Evolutionary conservation across 768 basidiomycete species (phyloP).

Genomic region (Tylopilus balloui): DNA sequence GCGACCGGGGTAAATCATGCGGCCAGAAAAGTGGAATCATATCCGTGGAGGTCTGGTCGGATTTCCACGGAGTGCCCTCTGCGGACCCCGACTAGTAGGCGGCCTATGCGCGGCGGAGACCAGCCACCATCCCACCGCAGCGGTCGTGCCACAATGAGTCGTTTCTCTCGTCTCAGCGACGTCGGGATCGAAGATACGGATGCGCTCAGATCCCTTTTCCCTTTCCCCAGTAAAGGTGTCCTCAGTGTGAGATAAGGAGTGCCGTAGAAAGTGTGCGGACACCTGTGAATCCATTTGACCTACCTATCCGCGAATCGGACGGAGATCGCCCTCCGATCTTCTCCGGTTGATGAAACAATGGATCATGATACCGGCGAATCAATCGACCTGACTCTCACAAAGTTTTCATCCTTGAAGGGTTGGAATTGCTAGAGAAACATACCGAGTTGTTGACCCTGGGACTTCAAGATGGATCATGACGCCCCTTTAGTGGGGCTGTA

Average conservation of each 20-base stretch:
- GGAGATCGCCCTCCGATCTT: constrained; percentile 3
- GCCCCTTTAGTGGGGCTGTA: not conserved
- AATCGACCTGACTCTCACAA: not conserved
- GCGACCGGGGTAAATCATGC: constrained; percentile 12
- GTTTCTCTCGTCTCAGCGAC: not conserved
- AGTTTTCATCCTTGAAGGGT: constrained; percentile 8
- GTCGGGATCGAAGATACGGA: not conserved
- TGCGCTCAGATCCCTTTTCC: not conserved
- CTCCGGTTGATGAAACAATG: constrained; percentile 9
- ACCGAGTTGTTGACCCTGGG: constrained; percentile 9
- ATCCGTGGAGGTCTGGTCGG: constrained; percentile 14
- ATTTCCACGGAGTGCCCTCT: constrained; percentile 22
- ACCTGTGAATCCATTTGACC: not conserved
- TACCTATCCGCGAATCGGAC: constrained; percentile 8
- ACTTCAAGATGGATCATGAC: not conserved
- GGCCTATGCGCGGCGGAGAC: constrained; percentile 2
- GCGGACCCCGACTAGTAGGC: not conserved
- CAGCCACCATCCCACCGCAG: not conserved
- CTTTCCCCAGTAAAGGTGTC: not conserved
- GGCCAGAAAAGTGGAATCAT: constrained; percentile 1
- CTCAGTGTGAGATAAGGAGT: not conserved
- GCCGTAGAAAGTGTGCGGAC: not conserved
- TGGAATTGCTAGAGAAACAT: constrained; percentile 1
- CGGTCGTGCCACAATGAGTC: not conserved
- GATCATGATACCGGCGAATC: constrained; percentile 3